Base-by-base conservation (phyloP, 345 rosid genomes). In the Carallia brachiata region DNA sequence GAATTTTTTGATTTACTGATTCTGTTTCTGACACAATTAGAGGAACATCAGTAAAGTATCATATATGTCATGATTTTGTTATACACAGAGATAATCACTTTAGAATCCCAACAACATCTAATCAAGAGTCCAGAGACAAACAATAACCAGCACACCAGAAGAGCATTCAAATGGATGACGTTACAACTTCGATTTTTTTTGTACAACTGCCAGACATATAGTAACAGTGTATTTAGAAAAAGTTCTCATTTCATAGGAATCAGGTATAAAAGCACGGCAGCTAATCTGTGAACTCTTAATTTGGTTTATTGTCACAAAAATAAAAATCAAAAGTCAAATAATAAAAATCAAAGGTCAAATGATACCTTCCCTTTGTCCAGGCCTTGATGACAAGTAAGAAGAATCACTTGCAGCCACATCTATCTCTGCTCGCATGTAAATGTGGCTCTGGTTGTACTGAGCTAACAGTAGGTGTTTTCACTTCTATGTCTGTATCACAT, bases 401-500 rank as follows among this genome's bases (percentile, higher is more conserved):
- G 65, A 28, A 70, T 28, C 57, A 10, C 23, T 52, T 66, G 71
- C 58, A 5, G 67, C 52, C n/a, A 23, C 32, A 30, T 70, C 60
- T 63, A 53, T 36, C 37, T 69, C 63, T 69, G 54, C 50, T 69
- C 55, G 53, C 55, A 23, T 39, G 64, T 36, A 66, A 66, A 47
- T 67, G 67, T 5, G 73, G 66, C 27, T 72, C 73, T 18, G 65
- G 31, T 52, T 53, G 32, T 23, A 65, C 56, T 28, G 55, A 44
- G 60, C 23, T 67, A 58, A 54, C 67, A 61, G 48, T 19, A 61
- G 70, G 69, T 44, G 27, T 34, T 19, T n/a, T 53, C 3, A 73
- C 62, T 52, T 62, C 68, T 10, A 64, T 54, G 52, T 57, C 69
- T 72, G 69, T 65, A 30, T 63, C 79, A 72, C 66, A 79, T n/a